Conservation (phyloP, 1,284 basidiomycete genomes). For the Amylostereum chailletii region DNA sequence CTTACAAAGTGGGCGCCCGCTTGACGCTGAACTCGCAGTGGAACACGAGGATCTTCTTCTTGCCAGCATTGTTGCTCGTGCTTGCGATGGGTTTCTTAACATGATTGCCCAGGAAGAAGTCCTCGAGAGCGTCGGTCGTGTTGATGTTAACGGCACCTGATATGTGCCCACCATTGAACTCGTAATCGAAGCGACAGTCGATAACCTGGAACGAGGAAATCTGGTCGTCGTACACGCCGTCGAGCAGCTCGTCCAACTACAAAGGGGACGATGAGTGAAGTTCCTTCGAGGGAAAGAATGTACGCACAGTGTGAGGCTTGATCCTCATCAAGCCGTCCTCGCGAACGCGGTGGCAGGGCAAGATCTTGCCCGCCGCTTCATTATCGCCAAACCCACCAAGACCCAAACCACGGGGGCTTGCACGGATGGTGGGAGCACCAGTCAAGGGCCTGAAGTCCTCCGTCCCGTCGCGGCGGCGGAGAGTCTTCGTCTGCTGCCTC, state of each 20-base stretch:
- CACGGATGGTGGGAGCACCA: slow-evolving; percentile 38
- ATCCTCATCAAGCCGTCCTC: slow-evolving; percentile 96
- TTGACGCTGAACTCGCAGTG: slow-evolving; percentile 98
- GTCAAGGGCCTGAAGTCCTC: slow-evolving; percentile 68
- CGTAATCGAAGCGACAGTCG: slow-evolving; percentile 98
- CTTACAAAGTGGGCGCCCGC: slow-evolving; percentile 91
- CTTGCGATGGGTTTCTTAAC: slow-evolving; percentile 65
- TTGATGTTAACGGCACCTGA: slow-evolving; percentile 89
- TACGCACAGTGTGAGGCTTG: slow-evolving; percentile 65
- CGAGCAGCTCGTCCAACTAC: slow-evolving; percentile 69
- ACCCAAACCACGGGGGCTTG: slow-evolving; percentile 37
- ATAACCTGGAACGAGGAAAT: slow-evolving; percentile 75
- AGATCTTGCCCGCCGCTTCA: slow-evolving; percentile 84
- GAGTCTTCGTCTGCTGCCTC: slow-evolving; percentile 63
- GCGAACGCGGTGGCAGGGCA: slow-evolving; percentile 89
- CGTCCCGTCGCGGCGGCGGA: slow-evolving; percentile 68
- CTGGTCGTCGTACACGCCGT: slow-evolving; percentile 58
- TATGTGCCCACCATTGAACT: slow-evolving; percentile 92
- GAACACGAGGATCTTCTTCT: slow-evolving; percentile 86
- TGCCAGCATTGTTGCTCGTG: slow-evolving; percentile 68
- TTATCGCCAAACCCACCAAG: slow-evolving; percentile 78
- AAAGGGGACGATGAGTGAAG: slow-evolving; percentile 4
- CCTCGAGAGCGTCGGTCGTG: slow-evolving; percentile 75
- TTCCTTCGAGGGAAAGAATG: background rate
- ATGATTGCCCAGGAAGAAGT: slow-evolving; percentile 59